phyloP scores from a whole-genome alignment of 108 stramenopile species.

The Fragilariopsis cylindrus region DNA sequence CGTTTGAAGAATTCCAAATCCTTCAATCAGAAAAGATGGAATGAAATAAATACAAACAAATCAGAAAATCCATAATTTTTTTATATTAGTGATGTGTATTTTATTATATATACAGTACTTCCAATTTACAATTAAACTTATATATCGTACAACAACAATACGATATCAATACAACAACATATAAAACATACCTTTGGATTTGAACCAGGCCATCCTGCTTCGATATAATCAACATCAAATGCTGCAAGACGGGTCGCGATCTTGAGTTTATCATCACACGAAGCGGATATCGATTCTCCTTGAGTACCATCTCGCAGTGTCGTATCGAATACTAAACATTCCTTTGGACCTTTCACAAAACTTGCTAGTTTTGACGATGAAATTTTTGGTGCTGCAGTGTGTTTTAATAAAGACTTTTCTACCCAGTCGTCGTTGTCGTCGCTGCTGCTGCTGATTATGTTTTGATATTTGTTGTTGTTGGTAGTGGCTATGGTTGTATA shows the following conservation, averaged over 20 bases:
- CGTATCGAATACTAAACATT: slow-evolving; percentile 80
- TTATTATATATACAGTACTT: too few species aligned
- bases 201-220: slow-evolving; percentile 93
- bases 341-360: slow-evolving; percentile 53
- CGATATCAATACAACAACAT: not conserved
- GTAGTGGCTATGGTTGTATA: not conserved
- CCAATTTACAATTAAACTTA: too few species aligned
- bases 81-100: not conserved
- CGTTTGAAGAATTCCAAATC: slow-evolving; percentile 90
- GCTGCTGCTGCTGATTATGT: not conserved
- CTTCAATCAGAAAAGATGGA: not conserved
- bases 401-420: not conserved
- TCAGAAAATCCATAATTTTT: too few species aligned
- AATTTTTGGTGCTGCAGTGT: not conserved
- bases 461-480: too few species aligned
- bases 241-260: slow-evolving; percentile 68
- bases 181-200: slow-evolving; percentile 59
- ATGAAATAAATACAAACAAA: too few species aligned
- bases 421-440: not conserved
- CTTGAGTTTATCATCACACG: slow-evolving; percentile 90
- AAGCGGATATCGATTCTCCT: slow-evolving; percentile 87
- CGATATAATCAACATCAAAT: slow-evolving; percentile 88
- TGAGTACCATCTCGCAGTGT: slow-evolving; percentile 92
- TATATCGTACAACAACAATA: not conserved
- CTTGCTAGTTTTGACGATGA: slow-evolving; percentile 4